Evolutionary conservation across 306 rosid genomes (phyloP).

Genomic region (Elaeagnus macrophylla): DNA sequence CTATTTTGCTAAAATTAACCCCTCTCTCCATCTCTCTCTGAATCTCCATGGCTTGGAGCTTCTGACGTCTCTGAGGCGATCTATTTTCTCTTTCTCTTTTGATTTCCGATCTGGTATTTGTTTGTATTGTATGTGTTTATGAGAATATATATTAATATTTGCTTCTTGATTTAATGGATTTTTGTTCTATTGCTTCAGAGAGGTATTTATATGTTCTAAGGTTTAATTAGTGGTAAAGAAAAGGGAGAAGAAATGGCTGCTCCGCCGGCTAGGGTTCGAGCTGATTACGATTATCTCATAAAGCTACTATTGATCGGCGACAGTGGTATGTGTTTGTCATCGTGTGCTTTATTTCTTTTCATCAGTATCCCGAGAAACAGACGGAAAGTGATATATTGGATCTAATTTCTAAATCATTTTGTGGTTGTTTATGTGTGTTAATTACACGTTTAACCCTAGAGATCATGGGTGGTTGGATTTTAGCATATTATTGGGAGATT

Average conservation of each 20-base stretch:
- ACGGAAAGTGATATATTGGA: constrained; percentile 2
- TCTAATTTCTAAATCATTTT: constrained; percentile 3
- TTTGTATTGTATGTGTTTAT: not conserved
- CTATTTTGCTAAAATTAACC: constrained; percentile 3
- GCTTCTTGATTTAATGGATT: constrained; percentile 9
- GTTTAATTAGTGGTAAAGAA: constrained; percentile 13
- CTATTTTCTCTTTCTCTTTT: constrained; percentile 12
- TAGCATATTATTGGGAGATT: constrained; percentile 1
- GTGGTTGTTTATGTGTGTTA: not conserved
- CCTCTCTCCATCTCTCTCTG: constrained; percentile 8
- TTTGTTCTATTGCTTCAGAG: constrained; percentile 15
- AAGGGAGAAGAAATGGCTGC: constrained; percentile 60
- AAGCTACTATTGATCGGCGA: constrained; percentile 95
- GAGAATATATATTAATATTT: not conserved
- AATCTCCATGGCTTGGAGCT: constrained; percentile 24
- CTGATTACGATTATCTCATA: constrained; percentile 93
- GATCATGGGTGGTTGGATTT: not conserved
- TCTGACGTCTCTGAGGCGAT: constrained; percentile 24
- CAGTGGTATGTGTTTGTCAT: constrained; percentile 47
- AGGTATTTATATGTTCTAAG: constrained; percentile 14
- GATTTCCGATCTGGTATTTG: constrained; percentile 38
- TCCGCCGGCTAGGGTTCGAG: constrained; percentile 97
- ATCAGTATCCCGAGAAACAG: constrained; percentile 3
- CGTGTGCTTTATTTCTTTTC: not conserved
- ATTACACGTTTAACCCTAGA: constrained; percentile 4